Conservation (phyloP, 768 basidiomycete genomes). For the Phaffia tasmanica region DNA sequence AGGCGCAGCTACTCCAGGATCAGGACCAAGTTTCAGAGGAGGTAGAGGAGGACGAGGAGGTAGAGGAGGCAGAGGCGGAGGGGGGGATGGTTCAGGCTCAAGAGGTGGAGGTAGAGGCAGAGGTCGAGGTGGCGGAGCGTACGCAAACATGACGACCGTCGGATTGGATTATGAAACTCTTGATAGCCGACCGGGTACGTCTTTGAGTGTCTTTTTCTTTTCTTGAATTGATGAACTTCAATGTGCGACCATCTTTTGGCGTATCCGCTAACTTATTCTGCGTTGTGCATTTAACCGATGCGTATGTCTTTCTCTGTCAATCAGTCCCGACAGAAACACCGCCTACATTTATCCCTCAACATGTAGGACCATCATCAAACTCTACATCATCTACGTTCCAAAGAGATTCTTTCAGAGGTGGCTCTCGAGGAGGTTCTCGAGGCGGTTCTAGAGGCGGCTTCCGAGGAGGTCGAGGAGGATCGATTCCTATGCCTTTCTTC, state of each 20-base stretch:
- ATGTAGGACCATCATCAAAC: not conserved
- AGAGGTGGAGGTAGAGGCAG: conserved; percentile 20
- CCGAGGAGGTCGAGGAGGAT: not conserved
- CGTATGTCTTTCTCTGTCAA: not conserved
- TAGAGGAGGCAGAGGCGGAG: conserved; percentile 11
- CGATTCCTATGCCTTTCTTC: conserved; percentile 23
- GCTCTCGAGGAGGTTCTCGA: too few species aligned
- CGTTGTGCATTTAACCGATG: not conserved
- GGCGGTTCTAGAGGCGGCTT: not conserved
- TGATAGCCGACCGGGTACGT: not conserved
- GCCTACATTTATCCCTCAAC: not conserved
- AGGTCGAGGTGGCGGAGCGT: not conserved
- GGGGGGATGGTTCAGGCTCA: conserved; percentile 7
- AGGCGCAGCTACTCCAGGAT: not conserved
- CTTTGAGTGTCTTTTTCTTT: not conserved
- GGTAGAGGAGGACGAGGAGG: conserved; percentile 4
- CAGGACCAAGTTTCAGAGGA: not conserved
- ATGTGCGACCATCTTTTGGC: not conserved
- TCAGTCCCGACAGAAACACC: not conserved
- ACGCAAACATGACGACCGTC: not conserved
- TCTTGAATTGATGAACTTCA: not conserved
- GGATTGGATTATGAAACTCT: conserved; percentile 12
- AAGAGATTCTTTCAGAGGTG: not conserved
- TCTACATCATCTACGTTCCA: not conserved
- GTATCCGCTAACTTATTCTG: not conserved